Conservation (phyloP, 106 monocot species). For the Apostasia ramifera region DNA sequence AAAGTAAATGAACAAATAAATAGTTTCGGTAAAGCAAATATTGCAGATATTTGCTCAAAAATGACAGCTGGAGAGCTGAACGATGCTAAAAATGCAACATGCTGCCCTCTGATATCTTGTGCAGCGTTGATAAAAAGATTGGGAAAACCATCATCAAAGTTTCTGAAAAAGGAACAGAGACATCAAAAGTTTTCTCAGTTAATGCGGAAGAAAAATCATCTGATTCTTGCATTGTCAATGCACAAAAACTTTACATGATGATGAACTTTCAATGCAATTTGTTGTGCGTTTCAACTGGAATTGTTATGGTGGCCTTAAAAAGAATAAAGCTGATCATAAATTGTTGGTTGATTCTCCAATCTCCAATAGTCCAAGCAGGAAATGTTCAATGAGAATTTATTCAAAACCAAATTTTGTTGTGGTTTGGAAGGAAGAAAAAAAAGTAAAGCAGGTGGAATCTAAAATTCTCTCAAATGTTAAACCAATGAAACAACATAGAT, state of each 20-base stretch:
- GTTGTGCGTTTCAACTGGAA: neutral
- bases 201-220: neutral
- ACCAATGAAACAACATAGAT: no score
- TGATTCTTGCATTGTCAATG: neutral
- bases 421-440: no score
- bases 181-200: neutral
- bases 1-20: conserved; percentile 91
- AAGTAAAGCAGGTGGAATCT: no score
- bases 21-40: conserved; percentile 87
- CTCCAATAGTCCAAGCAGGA: no score
- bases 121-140: conserved; percentile 94
- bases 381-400: no score
- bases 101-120: conserved; percentile 87
- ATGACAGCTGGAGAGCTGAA: conserved; percentile 92
- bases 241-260: neutral
- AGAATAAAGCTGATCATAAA: no score
- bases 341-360: no score
- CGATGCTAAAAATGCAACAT: conserved; percentile 91
- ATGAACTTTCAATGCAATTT: neutral
- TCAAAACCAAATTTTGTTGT: no score
- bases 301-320: neutral
- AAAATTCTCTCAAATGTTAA: no score
- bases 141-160: conserved; percentile 94
- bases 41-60: conserved; percentile 92
- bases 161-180: conserved; percentile 31